phyloP scores from a whole-genome alignment of 345 rosid genomes.

The Lumnitzera littorea region DNA sequence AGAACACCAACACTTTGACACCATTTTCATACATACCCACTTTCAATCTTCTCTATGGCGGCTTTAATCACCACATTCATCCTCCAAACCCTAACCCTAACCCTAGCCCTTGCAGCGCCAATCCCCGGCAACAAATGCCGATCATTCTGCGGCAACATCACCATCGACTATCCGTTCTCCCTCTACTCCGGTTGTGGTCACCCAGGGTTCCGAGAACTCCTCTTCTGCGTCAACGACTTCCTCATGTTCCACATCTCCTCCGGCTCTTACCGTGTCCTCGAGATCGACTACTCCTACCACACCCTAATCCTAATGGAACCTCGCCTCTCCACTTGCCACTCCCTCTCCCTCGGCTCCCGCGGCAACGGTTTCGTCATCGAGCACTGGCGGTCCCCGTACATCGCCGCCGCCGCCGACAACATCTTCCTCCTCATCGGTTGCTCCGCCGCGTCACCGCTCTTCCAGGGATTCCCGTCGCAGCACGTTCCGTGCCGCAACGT shows the following conservation, averaged over 20 bases:
- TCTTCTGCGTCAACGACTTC: constrained; percentile 76
- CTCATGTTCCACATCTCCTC: constrained; percentile 82
- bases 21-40: not conserved
- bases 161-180: constrained; percentile 73
- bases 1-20: not conserved
- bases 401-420: constrained; percentile 61
- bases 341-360: constrained; percentile 56
- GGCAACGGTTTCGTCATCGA: constrained; percentile 86
- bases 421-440: constrained; percentile 88
- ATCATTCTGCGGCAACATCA: constrained; percentile 79
- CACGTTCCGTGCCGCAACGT: constrained; percentile 81
- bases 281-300: constrained; percentile 73
- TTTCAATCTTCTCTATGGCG: not conserved
- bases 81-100: constrained; percentile 5
- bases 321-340: constrained; percentile 67
- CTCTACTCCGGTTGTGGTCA: constrained; percentile 79
- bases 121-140: constrained; percentile 32
- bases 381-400: constrained; percentile 65
- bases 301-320: constrained; percentile 78
- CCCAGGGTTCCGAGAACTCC: constrained; percentile 73
- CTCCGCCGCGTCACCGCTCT: constrained; percentile 67
- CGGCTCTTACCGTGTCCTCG: constrained; percentile 75
- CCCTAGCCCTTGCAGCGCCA: constrained; percentile 6
- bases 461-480: constrained; percentile 77
- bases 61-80: constrained; percentile 1